Base-by-base conservation (phyloP, 2,329 filamentous ascomycete genomes). In the Chrysoporthe austroafricana region DNA sequence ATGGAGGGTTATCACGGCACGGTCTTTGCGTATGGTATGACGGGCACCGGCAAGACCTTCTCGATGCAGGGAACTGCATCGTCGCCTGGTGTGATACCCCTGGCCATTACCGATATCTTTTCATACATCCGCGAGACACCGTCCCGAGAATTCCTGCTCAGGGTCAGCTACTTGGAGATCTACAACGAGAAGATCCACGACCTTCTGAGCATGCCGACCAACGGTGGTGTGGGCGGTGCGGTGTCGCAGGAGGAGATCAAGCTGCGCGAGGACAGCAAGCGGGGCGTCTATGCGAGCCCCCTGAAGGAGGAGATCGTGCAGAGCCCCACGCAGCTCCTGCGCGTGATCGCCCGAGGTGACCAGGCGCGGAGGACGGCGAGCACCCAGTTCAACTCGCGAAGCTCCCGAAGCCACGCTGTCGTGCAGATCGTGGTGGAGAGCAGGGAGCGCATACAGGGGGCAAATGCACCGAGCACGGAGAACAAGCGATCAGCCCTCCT, bases 1-100 rank as follows among this genome's bases (percentile, higher is more conserved):
- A 99, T 99, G 96, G 96, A 99, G 82, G 96, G 96, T 54, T 99
- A 98, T 77, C 95, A 98, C 75, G 96, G 95, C 68, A 99, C 96
- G 0, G 96, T 99, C 34, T 98, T 99, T 77, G 95, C 95, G 21
- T 99, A 99, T 78, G 96, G 96, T 76, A 98, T 98, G 94, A 99
- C 96, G 4, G 96, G 96, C 70, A 98, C 96, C 0, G 96, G 96
- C 73, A 99, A 99, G 82, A 99, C 96, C 0, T 99, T 98, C 78
- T 98, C 95, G 50, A 99, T 99, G 96, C 96, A 99, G 82, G 96
- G 96, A 73, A 99, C 96, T 13, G 94, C 94, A 58, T 93, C 92
- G 2, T 97, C 94, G 50, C 96, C 96, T 1, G 96, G 96, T 81
- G 96, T 99, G 39, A 99, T 99, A 66, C 96, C 96, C 7, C 84